A percentile compares a stretch with the other conserved stretches of the same genome.
phyloP scores from a whole-genome alignment of 768 basidiomycete species.

The Suillus discolor region DNA sequence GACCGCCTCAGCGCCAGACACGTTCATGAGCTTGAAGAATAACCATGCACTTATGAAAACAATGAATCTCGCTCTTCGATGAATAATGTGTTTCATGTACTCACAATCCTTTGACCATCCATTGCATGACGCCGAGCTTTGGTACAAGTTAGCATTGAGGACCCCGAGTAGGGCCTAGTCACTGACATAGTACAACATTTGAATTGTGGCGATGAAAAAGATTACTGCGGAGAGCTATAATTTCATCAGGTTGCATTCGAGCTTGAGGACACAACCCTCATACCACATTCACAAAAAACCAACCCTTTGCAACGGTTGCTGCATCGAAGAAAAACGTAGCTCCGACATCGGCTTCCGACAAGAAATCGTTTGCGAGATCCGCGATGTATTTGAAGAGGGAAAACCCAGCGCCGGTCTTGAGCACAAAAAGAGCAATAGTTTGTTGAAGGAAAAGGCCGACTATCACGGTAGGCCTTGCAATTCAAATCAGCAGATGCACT shows the following conservation, averaged over 20 bases:
- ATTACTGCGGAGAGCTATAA: slow-evolving; percentile 73
- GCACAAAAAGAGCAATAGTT: slow-evolving; percentile 83
- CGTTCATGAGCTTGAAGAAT: slow-evolving; percentile 89
- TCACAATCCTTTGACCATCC: slow-evolving; percentile 85
- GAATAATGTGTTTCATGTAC: slow-evolving; percentile 24
- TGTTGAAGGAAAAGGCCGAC: slow-evolving; percentile 87
- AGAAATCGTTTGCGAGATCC: slow-evolving; percentile 76
- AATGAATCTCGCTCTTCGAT: neutral
- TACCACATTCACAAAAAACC: slow-evolving; percentile 86
- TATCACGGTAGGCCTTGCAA: slow-evolving; percentile 76
- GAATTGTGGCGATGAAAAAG: slow-evolving; percentile 92
- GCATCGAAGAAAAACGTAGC: slow-evolving; percentile 83
- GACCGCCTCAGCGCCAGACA: slow-evolving; percentile 94
- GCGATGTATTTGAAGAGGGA: slow-evolving; percentile 85
- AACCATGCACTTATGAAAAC: slow-evolving; percentile 70
- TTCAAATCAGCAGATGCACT: slow-evolving; percentile 77
- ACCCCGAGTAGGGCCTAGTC: neutral
- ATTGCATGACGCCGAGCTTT: slow-evolving; percentile 86
- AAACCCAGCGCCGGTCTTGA: slow-evolving; percentile 84
- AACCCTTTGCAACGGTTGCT: slow-evolving; percentile 64
- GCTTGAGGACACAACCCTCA: slow-evolving; percentile 17
- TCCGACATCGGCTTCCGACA: slow-evolving; percentile 66
- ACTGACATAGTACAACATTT: slow-evolving; percentile 79
- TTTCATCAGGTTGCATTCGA: neutral
- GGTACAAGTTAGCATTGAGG: neutral